A percentile compares a stretch with the other conserved stretches of the same genome.
Conservation (phyloP, 1,284 basidiomycete species). For the Rhodotorula sp. region DNA sequence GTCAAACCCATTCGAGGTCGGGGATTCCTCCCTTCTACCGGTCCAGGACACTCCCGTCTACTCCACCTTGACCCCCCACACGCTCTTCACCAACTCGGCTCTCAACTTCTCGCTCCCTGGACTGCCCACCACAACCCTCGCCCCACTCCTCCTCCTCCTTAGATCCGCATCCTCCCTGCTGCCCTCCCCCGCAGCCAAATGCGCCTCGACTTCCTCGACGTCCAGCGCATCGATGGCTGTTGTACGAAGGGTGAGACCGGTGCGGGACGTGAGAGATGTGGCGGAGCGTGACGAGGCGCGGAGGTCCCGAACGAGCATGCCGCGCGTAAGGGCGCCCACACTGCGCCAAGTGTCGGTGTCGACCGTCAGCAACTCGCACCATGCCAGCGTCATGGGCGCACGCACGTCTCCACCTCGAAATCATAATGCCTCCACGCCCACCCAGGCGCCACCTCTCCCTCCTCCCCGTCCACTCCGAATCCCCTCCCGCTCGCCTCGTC, state of each 20-base stretch:
- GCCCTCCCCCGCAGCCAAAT: background rate
- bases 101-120: slow-evolving; percentile 22
- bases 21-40: too few species aligned
- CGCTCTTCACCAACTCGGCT: slow-evolving; percentile 19
- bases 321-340: slow-evolving; percentile 32
- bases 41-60: too few species aligned
- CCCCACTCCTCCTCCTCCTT: slow-evolving; percentile 11
- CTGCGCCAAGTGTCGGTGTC: slow-evolving; percentile 10
- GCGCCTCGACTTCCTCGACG: slow-evolving; percentile 8
- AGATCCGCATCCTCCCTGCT: background rate
- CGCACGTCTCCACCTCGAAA: slow-evolving; percentile 37
- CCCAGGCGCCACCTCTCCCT: slow-evolving; percentile 20
- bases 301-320: slow-evolving; percentile 35
- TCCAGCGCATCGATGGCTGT: slow-evolving; percentile 24
- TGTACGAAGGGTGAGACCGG: slow-evolving; percentile 20
- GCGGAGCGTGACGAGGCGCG: slow-evolving; percentile 9
- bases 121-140: slow-evolving; percentile 21
- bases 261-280: background rate
- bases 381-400: background rate
- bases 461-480: background rate
- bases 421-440: slow-evolving; percentile 28
- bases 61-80: slow-evolving; percentile 29
- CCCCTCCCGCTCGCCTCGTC: background rate
- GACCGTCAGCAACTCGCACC: background rate
- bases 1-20: too few species aligned